Base-by-base conservation (phyloP, 805 yeast genomes). In the Candida vaughaniae region DNA sequence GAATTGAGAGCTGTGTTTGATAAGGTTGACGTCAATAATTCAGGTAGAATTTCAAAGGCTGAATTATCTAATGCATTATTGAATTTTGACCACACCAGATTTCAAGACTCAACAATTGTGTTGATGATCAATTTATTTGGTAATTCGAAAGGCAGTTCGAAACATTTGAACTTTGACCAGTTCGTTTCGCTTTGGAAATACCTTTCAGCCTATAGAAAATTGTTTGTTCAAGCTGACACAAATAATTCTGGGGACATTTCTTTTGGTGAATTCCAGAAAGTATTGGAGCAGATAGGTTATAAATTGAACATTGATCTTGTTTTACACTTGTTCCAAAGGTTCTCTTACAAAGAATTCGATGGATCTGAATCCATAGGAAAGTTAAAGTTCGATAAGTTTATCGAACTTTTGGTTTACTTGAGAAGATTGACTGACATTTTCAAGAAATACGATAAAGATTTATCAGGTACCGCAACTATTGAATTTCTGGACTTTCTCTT, bases 341-440 rank as follows among this genome's bases (percentile, higher is more conserved):
- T 79, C 52, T 69, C 80, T 29, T 53, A 56, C 45, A 59, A 59
- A 26, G 71, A 64, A 16, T 48, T 50, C 6, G 57, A 56, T 33
- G 49, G 45, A 12, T 35, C 46, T 12, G 58, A 51, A 12, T 42
- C 57, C 0, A 62, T 66, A 22, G 73, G 73, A 1, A 66, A 61
- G 40, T 55, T 87, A 59, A 79, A 84, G 41, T 87, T 87, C 57
- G 95, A 87, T 56, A 73, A 78, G 56, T 87, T 87, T 60, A 88
- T 87, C 17, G 95, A 87, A 55, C 73, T 85, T 36, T 70, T 87
- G 47, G 84, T 86, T 12, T 83, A 86, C 72, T 66, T 87, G 47
- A 72, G 86, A 53, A 76, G 86, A 45, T 72, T 85, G 45, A 85
- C 95, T 1, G 89, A 84, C 52, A 69, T 82, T 10, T 87, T 87